Evolutionary conservation across 1,284 basidiomycete genomes (phyloP).

Genomic region (Sparassis latifolia): DNA sequence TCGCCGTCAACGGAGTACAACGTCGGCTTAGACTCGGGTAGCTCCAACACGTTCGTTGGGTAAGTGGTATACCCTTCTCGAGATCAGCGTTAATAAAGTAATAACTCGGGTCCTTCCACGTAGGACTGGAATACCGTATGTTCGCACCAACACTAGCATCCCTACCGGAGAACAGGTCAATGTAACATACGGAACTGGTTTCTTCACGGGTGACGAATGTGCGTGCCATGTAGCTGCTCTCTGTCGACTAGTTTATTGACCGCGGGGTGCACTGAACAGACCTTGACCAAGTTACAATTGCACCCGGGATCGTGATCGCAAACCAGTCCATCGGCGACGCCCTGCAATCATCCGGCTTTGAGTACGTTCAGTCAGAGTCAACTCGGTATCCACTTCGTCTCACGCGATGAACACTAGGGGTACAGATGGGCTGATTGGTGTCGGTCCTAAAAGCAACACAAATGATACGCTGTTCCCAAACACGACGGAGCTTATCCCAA

Average conservation of each 20-base stretch:
- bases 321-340: conserved; percentile 50
- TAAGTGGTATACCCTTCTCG: neutral
- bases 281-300: conserved; percentile 41
- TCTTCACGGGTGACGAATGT: conserved; percentile 42
- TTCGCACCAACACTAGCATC: conserved; percentile 34
- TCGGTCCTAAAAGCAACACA: conserved; percentile 48
- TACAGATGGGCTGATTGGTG: conserved; percentile 51
- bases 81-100: neutral
- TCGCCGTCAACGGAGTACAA: conserved; percentile 52
- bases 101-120: neutral
- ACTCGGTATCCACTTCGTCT: conserved; percentile 30
- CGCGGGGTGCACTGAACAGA: conserved; percentile 17
- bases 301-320: conserved; percentile 33
- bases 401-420: conserved; percentile 3
- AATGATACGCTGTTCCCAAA: conserved; percentile 24
- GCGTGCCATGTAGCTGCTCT: neutral
- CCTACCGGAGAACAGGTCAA: conserved; percentile 35
- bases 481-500: conserved; percentile 21
- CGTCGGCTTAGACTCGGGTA: conserved; percentile 51
- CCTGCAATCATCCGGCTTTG: conserved; percentile 32
- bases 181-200: conserved; percentile 45
- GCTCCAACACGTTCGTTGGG: conserved; percentile 7
- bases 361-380: conserved; percentile 29
- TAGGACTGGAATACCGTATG: conserved; percentile 35
- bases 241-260: neutral